A percentile compares a stretch with the other conserved stretches of the same genome.
These are phyloP conservation scores for Phytophthora niederhauseri DNA, from an alignment of 352 stramenopile genomes.

Conservation along the genomic window DNA sequence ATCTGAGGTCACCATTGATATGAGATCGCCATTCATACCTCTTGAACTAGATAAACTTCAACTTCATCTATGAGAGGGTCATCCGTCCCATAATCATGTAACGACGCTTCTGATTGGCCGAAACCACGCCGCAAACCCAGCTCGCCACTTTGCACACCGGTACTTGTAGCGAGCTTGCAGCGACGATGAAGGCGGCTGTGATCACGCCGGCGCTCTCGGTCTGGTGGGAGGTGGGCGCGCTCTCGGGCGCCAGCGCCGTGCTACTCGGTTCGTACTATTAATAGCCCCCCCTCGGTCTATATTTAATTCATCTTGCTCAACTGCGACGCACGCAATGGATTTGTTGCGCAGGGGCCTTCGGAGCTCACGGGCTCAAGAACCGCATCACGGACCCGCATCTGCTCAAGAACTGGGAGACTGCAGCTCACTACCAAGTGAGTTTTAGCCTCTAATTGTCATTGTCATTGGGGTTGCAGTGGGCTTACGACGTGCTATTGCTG, in stretches of 20 bases:
- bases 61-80: conserved; percentile 16
- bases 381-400: conserved; percentile 76
- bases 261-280: conserved; percentile 46
- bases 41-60: conserved; percentile 19
- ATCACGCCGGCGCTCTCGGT: conserved; percentile 64
- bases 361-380: conserved; percentile 72
- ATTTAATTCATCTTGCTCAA: neutral
- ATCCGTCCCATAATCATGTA: conserved; percentile 22
- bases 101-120: conserved; percentile 18
- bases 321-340: conserved; percentile 10
- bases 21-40: neutral
- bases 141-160: neutral
- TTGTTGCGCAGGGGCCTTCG: conserved; percentile 64
- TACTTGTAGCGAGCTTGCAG: neutral
- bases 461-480: neutral
- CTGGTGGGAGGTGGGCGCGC: conserved; percentile 82
- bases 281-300: neutral
- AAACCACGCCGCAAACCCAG: conserved; percentile 22
- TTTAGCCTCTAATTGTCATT: neutral
- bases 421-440: conserved; percentile 69
- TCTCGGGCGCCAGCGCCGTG: conserved; percentile 72
- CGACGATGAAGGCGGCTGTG: conserved; percentile 58
- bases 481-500: neutral
- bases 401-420: conserved; percentile 88
- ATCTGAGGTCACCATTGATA: neutral